Evolutionary conservation across 768 basidiomycete genomes (phyloP), one percentile per base, ranked within the genome.

Genomic region (Auriscalpium orientale): DNA sequence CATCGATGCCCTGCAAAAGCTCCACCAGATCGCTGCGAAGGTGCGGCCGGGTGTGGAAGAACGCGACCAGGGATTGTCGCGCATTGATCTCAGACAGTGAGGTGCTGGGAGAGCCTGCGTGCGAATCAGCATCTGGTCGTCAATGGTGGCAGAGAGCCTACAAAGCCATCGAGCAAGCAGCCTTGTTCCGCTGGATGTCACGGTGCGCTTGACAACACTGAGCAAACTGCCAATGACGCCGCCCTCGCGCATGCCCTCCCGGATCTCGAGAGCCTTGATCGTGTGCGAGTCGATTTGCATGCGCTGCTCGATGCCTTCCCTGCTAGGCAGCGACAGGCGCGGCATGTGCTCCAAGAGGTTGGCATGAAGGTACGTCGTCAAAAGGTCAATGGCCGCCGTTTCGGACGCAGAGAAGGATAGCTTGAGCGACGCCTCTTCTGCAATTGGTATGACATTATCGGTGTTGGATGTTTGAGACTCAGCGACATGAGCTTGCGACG

Each of bases 251-350:
- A 82, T 77, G 34, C 78, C 79, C 71, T 92, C 89, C 21, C 83
- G 78, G 52, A 95, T 86, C 68, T 95, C 92, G 46, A 94, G 79
- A n/a, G 87, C 85, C 66, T 87, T 86, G 69, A 93, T 86, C 1
- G 92, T 93, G 66, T 93, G 85, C 4, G 87, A 79, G 66, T 95
- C 92, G 55, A 95, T 90, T 61, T 91, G 87, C 89, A 95, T 91
- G n/a, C 84, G 76, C 22, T 76, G 72, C 28, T 74, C 65, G 15
- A 68, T 58, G 16, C 68, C 74, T 67, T 92, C 88, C 59, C 75
- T 79, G 45, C 72, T 75, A 0, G 89, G 87, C 22, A 68, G 65
- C 22, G 76, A 72, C 22, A 90, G 76, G 18, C 66, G 65, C 12
- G 91, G 91, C 84, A 87, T 89, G 64, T 85, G 79, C 49, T 92